Evolutionary conservation across 192 early-diverging fungal genomes (phyloP), one percentile per base, ranked within the genome.

Genomic region (Rhizophagus sp.): DNA sequence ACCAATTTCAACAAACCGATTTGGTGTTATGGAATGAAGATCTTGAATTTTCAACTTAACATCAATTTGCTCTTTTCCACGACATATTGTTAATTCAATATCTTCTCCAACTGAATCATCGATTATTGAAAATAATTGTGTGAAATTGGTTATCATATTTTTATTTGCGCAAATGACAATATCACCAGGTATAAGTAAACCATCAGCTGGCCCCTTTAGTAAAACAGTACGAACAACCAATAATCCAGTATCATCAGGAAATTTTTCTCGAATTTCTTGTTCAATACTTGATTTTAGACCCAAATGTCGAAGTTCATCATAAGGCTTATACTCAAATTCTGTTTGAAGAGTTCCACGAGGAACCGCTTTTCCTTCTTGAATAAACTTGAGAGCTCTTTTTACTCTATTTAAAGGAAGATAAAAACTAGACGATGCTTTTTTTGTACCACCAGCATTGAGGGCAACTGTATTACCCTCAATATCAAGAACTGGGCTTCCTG

Each of bases 1-100:
- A 63, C 97, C 96, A 61, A 96, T 89, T 73, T 95, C 92, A 2
- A 98, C 90, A 83, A 93, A 95, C 36, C 92, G 87, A 76, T 94
- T 90, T 2, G 96, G 96, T 7, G 96, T 96, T 44, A 95, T 91
- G 7, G 85, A 84, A 77, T 94, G 92, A 75, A 95, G 82, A 79
- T 95, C 91, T 80, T 95, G 89, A 2, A 94, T 91, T 57, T 66
- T 15, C 4, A 82, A 73, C n/a, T 81, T 77, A n/a, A 90, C 69
- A 8, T 87, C 84, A 36, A 85, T 64, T 12, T 85, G 69, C 61
- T 85, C 83, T 33, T 88, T 88, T 57, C 89, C 90, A 34, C 93
- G 90, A 36, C 84, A 81, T 7, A 94, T 86, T 0, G 88, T 89
- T 25, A 95, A 36, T 1, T 65, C 81, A 15, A 94, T 62, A 2